Evolutionary conservation across 305 asterid genomes (phyloP).

Genomic region (Petunia hybrid): DNA sequence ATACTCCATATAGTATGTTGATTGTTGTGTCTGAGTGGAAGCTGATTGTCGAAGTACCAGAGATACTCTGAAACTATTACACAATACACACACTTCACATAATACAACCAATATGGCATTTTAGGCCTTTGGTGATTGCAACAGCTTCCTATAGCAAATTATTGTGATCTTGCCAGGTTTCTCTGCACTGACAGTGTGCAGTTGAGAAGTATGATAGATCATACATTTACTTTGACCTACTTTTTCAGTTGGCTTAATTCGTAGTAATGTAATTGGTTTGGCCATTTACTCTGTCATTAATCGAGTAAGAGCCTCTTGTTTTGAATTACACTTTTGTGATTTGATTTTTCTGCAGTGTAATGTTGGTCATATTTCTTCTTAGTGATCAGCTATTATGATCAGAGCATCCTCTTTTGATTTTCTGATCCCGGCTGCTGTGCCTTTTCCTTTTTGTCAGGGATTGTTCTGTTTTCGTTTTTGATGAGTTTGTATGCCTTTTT

Average conservation of each 20-base stretch:
- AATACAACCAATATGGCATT: slow-evolving; percentile 53
- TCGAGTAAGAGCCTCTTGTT: slow-evolving; percentile 9
- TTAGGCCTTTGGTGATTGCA: slow-evolving; percentile 53
- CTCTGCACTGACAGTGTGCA: slow-evolving; percentile 99
- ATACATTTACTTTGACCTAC: slow-evolving; percentile 45
- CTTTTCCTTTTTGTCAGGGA: slow-evolving; percentile 11
- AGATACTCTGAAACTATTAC: slow-evolving; percentile 23
- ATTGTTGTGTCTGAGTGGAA: slow-evolving; percentile 49
- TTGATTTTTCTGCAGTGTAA: not conserved
- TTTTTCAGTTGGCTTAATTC: slow-evolving; percentile 19
- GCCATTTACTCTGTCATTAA: slow-evolving; percentile 19
- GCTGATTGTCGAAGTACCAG: slow-evolving; percentile 52
- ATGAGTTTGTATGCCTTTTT: slow-evolving; percentile 1
- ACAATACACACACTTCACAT: slow-evolving; percentile 46
- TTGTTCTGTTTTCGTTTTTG: not conserved
- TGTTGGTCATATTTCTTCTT: not conserved
- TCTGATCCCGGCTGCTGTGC: not conserved
- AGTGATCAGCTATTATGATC: not conserved
- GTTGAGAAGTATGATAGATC: slow-evolving; percentile 98
- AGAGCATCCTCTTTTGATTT: not conserved
- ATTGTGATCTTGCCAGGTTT: slow-evolving; percentile 96
- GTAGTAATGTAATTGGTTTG: slow-evolving; percentile 20
- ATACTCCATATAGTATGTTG: not conserved
- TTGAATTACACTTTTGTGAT: not conserved
- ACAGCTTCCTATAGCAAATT: slow-evolving; percentile 80